These are phyloP conservation scores for Fusarium continuum DNA, from an alignment of 2,329 filamentous ascomycete genomes.

Conservation along the genomic window DNA sequence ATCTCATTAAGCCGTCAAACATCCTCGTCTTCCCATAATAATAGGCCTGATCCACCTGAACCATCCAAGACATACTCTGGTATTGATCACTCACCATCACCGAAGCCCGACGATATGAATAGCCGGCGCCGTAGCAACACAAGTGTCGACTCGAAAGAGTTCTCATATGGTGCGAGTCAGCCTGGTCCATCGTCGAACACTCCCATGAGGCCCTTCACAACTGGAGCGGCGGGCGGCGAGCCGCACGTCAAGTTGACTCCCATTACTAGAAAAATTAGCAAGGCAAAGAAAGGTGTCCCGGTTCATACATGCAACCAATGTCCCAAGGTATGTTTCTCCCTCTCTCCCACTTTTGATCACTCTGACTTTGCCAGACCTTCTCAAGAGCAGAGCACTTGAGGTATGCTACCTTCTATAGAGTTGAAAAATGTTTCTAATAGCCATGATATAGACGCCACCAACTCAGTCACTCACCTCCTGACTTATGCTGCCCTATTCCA, in stretches of 20 bases:
- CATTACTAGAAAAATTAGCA: conserved; percentile 65
- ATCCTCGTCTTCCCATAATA: conserved; percentile 47
- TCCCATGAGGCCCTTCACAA: conserved; percentile 54
- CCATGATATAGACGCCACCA: conserved; percentile 62
- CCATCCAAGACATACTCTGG: conserved; percentile 42
- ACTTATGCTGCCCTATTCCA: conserved; percentile 59
- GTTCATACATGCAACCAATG: conserved; percentile 65
- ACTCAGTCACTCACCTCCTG: conserved; percentile 65
- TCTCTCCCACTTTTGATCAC: neutral
- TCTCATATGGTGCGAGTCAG: conserved; percentile 42
- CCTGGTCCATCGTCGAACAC: conserved; percentile 41
- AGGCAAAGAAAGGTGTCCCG: conserved; percentile 67
- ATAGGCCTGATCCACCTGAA: conserved; percentile 49
- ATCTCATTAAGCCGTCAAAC: conserved; percentile 47
- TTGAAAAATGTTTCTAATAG: conserved; percentile 38
- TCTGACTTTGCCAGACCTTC: conserved; percentile 59
- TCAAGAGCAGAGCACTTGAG: conserved; percentile 70
- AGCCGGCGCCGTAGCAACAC: conserved; percentile 56
- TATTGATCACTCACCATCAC: conserved; percentile 35
- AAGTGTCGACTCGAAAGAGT: conserved; percentile 62
- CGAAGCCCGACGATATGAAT: conserved; percentile 42
- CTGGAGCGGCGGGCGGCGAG: conserved; percentile 47
- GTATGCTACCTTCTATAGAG: conserved; percentile 49
- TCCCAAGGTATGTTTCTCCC: conserved; percentile 55
- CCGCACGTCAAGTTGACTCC: conserved; percentile 62